Evolutionary conservation across 768 basidiomycete genomes (phyloP).

Genomic region (Serendipita sp.): DNA sequence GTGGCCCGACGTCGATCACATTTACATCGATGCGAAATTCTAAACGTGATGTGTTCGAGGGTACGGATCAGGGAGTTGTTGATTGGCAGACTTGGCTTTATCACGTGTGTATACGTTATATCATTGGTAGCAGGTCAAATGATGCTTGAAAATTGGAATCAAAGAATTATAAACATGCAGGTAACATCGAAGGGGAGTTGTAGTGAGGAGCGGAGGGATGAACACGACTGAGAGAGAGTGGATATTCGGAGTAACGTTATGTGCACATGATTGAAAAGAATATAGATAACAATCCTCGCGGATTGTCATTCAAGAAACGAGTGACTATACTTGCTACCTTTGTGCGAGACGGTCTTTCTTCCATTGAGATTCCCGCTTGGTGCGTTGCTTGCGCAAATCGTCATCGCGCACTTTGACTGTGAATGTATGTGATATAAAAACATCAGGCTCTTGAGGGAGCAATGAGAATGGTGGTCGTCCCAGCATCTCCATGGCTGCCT

Average conservation of each 20-base stretch:
- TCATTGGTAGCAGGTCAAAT: not conserved
- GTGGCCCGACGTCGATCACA: slow-evolving; percentile 62
- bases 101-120: too few relatives aligned
- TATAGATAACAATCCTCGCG: not conserved
- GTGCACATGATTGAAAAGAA: not conserved
- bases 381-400: slow-evolving; percentile 56
- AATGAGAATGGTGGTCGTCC: slow-evolving; percentile 32
- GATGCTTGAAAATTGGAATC: not conserved
- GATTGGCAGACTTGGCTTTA: too few relatives aligned
- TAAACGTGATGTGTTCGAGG: slow-evolving; percentile 15
- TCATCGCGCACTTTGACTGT: slow-evolving; percentile 64
- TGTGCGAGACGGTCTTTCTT: slow-evolving; percentile 7
- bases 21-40: slow-evolving; percentile 56
- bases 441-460: slow-evolving; percentile 45
- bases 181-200: not conserved
- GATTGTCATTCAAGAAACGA: not conserved
- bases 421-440: slow-evolving; percentile 44
- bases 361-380: slow-evolving; percentile 27
- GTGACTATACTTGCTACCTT: not conserved
- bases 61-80: too few relatives aligned
- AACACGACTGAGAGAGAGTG: not conserved
- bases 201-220: not conserved
- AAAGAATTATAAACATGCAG: not conserved
- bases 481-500: slow-evolving; percentile 33
- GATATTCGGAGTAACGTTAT: not conserved